Base-by-base conservation (phyloP, 192 early-diverging fungal species). In the Umbelopsis sp. region DNA sequence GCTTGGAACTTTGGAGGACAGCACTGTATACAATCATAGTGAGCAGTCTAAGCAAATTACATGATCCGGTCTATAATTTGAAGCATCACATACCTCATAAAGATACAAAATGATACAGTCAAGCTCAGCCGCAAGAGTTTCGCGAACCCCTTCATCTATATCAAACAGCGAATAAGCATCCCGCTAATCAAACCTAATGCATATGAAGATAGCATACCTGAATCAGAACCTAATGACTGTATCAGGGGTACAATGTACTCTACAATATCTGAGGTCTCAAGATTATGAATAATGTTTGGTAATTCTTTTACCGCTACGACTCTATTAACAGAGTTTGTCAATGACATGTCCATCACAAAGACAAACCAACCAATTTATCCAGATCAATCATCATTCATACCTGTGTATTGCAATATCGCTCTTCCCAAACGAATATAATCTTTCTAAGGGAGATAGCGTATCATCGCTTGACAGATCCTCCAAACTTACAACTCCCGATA, bases 301-400 rank as follows among this genome's bases (percentile, higher is more conserved):
- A 84, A 37, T 70, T 84, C 82, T 49, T 74, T 78, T 18, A 80
- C 72, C 25, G 74, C 78, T 20, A 74, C 71, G 21, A 79, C 51
- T 76, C 82, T 83, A 71, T 22, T 61, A 46, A 25, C 68, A 58
- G 30, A 61, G 25, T 1, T 61, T 2, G 66, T 53, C 37, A 33
- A 68, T 35, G 47, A 44, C 27, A 21, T 10, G 45, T 61, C 12
- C 41, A 45, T n/a, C 18, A 8, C 55, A 4, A 4, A 20, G 20
- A 48, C 18, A 64, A 13, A 41, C 6, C 37, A 13, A 41, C 10
- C 37, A 58, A 7, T 11, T 67, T 13, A 61, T 27, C 5, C 23
- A 53, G 23, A 23, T 0, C 18, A 35, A 33, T 3, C 18, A 23
- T 0, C 18, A n/a, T 37, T 3, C 18, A 35, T 76, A 80, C 78